Base-by-base conservation (phyloP, 2,329 filamentous ascomycete genomes). In the Fonsecaea pedrosoi region DNA sequence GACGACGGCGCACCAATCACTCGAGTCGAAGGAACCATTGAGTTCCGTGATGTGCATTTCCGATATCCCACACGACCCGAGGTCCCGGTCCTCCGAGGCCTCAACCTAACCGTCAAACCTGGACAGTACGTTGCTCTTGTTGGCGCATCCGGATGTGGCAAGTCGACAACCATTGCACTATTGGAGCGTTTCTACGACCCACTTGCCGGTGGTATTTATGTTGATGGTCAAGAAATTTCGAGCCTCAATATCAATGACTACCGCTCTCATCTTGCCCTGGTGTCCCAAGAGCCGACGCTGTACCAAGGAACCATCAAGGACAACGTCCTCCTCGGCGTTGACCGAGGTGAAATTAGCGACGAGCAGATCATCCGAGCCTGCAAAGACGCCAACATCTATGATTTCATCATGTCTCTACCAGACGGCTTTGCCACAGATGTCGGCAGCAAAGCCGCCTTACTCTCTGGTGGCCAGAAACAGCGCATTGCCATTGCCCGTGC, bases 121-220 rank as follows among this genome's bases (percentile, higher is more conserved):
- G 81, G 81, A 12, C 80, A 83, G 69, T 82, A 82, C 69, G 74
- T 83, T 77, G 95, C 94, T 0, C 86, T 98, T 2, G 95, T 98
- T 8, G 95, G 95, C n/a, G 90, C 94, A 0, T 95, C 91, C 54
- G 67, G 95, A 2, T 97, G 94, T 75, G 95, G 95, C 65, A 98
- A 99, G 82, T 92, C 89, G 58, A 98, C 95, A 0, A 96, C 94
- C 0, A 96, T 98, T 76, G 91, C 92, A 3, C 84, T 98, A 3
- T 83, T 98, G 37, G 94, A 98, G 77, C 90, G 95, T 38, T 98
- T 98, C 82, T 98, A 98, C 76, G 93, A 98, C 73, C 92, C 94
- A 0, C 84, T 95, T 0, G 85, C 87, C 0, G 95, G 95, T 12
- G 89, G 89, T 13, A 84, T 99, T 38, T 92, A 88, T 66, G 84